Percentiles rank a stretch among this genome's conserved stretches.
These are phyloP conservation scores for Solanum aculeatissimum DNA, from an alignment of 305 asterid species.

Conservation along the genomic window DNA sequence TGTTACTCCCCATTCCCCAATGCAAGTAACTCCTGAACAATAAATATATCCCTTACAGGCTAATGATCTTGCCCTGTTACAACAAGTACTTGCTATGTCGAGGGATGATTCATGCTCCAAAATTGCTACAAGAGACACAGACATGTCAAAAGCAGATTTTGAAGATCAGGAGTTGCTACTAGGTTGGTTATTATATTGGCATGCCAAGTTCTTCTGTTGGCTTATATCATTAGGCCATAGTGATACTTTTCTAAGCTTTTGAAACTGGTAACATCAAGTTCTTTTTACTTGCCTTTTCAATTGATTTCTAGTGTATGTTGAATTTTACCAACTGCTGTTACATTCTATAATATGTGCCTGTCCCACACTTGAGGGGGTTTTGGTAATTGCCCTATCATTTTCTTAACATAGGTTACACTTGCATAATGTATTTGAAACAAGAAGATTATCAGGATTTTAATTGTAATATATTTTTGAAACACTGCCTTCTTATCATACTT, in stretches of 20 bases:
- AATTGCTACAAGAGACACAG: conserved; percentile 52
- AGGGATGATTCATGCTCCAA: conserved; percentile 69
- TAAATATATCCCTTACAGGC: conserved; percentile 35
- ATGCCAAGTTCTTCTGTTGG: background rate
- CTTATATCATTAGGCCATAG: background rate
- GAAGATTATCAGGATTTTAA: background rate
- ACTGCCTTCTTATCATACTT: background rate
- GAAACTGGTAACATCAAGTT: background rate
- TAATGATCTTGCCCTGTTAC: conserved; percentile 77
- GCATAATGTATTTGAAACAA: background rate
- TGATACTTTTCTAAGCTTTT: background rate
- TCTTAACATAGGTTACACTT: background rate
- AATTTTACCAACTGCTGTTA: background rate
- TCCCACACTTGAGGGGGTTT: background rate
- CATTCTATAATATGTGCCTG: background rate
- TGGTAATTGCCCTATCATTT: background rate
- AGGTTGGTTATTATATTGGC: conserved; percentile 34
- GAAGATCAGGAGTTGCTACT: conserved; percentile 79
- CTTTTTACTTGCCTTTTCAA: background rate
- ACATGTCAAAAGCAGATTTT: conserved; percentile 85
- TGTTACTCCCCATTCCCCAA: background rate
- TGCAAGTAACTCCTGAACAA: background rate
- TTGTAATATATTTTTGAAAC: background rate
- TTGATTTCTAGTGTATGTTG: background rate
- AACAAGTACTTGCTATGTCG: conserved; percentile 89